Evolutionary conservation across 2,329 filamentous ascomycete species (phyloP).

Genomic region (Fusarium albidum): DNA sequence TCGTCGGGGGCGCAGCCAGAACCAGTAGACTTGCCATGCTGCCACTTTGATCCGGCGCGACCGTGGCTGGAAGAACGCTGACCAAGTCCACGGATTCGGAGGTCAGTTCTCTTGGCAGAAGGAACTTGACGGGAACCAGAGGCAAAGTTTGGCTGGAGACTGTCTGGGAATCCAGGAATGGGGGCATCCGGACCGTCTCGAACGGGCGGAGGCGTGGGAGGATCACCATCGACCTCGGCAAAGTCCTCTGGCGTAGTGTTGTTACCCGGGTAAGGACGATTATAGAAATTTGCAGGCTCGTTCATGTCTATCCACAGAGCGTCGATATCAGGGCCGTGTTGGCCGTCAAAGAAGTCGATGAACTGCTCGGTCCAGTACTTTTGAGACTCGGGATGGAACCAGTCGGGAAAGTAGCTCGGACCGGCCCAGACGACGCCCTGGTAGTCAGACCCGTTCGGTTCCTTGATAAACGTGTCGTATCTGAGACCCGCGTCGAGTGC

Average conservation of each 20-base stretch:
- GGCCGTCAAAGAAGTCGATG: slow-evolving; percentile 66
- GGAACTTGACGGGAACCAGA: slow-evolving; percentile 2
- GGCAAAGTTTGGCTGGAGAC: slow-evolving; percentile 29
- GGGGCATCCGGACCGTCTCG: slow-evolving; percentile 49
- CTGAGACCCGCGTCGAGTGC: slow-evolving; percentile 48
- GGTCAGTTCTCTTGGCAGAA: not conserved
- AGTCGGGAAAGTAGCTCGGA: slow-evolving; percentile 75
- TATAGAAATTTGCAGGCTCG: slow-evolving; percentile 48
- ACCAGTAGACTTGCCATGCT: slow-evolving; percentile 30
- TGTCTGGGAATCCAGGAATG: slow-evolving; percentile 38
- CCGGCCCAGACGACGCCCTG: slow-evolving; percentile 82
- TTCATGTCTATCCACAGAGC: slow-evolving; percentile 79
- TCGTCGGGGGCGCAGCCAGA: slow-evolving; percentile 33
- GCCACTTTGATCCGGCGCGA: slow-evolving; percentile 20
- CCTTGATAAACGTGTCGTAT: slow-evolving; percentile 56
- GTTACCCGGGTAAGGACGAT: slow-evolving; percentile 47
- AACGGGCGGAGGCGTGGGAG: slow-evolving; percentile 68
- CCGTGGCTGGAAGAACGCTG: slow-evolving; percentile 15
- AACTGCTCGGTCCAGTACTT: slow-evolving; percentile 77
- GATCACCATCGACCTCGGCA: slow-evolving; percentile 54
- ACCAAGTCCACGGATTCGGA: slow-evolving; percentile 11
- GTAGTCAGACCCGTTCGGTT: slow-evolving; percentile 61
- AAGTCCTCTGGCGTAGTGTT: slow-evolving; percentile 42
- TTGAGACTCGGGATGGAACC: slow-evolving; percentile 72
- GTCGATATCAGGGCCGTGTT: slow-evolving; percentile 76